Evolutionary conservation across 139 green algal species (phyloP).

Genomic region (Chlamydomonas incerta): DNA sequence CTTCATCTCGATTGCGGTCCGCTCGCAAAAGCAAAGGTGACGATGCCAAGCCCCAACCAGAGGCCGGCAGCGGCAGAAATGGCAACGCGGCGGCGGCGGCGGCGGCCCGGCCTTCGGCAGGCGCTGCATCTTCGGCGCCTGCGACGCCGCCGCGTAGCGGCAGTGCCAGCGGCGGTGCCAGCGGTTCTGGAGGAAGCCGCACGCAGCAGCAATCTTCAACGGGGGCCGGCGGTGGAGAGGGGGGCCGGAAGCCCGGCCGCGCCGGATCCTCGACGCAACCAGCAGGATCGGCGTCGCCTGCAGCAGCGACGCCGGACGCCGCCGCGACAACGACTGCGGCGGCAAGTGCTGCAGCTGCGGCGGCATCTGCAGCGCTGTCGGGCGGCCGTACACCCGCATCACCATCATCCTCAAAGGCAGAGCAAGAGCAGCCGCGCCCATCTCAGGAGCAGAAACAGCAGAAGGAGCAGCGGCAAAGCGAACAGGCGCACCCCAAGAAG

Average conservation of each 20-base stretch:
- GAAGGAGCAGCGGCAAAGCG: not conserved
- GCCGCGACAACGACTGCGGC: not conserved
- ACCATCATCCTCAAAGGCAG: not conserved
- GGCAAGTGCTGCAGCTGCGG: not conserved
- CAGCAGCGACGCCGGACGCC: not conserved
- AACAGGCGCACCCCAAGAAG: not conserved
- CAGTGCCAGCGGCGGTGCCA: not conserved
- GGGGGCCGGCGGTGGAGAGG: too few species aligned
- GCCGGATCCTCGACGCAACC: not conserved
- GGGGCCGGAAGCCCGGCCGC: too few species aligned
- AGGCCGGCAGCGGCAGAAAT: too few species aligned
- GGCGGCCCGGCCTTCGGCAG: too few species aligned
- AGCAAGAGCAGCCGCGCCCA: not conserved
- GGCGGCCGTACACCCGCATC: not conserved
- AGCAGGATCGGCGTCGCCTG: not conserved
- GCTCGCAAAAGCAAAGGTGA: too few species aligned
- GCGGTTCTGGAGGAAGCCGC: not conserved
- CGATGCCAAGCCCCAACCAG: not conserved
- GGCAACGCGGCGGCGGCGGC: too few species aligned
- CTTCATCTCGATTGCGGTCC: too few species aligned
- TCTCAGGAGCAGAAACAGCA: not conserved
- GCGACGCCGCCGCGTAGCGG: too few species aligned
- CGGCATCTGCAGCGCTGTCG: not conserved
- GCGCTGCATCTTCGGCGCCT: too few species aligned
- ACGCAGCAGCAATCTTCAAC: too few species aligned